Percentiles rank a stretch among this genome's conserved stretches.
Evolutionary conservation across 2,329 filamentous ascomycete species (phyloP).

Genomic region (Achaetomium macrosporum): DNA sequence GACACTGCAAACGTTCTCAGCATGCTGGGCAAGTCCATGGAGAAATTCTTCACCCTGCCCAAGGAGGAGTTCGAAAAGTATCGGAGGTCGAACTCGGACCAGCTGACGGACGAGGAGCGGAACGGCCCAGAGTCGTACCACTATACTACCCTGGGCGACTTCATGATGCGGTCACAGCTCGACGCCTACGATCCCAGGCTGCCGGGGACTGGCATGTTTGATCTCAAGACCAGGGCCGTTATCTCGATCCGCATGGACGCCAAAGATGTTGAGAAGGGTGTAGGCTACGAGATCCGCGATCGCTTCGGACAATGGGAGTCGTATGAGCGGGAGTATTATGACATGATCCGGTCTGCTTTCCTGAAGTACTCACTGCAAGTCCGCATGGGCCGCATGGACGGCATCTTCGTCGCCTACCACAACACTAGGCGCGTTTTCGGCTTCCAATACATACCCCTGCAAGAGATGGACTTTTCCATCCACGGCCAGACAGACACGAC

Average conservation of each 20-base stretch:
- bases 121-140: constrained; percentile 74
- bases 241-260: constrained; percentile 87
- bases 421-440: constrained; percentile 94
- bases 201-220: constrained; percentile 89
- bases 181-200: constrained; percentile 83
- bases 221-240: constrained; percentile 91
- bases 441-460: constrained; percentile 85
- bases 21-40: constrained; percentile 92
- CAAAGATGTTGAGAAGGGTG: constrained; percentile 61
- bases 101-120: constrained; percentile 66
- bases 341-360: constrained; percentile 93
- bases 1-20: constrained; percentile 81
- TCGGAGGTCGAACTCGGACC: constrained; percentile 59
- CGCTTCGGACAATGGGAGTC: constrained; percentile 79
- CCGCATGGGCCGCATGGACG: constrained; percentile 96
- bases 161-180: constrained; percentile 91
- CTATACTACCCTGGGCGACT: constrained; percentile 79
- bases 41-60: constrained; percentile 82
- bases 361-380: constrained; percentile 96
- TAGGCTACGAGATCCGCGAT: constrained; percentile 79
- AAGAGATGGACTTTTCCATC: constrained; percentile 85
- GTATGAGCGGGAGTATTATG: constrained; percentile 91
- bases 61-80: constrained; percentile 84
- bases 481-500: constrained; percentile 64
- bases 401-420: constrained; percentile 95